These are phyloP conservation scores for Hypoxylon crocopeplum DNA, from an alignment of 495 filamentous ascomycete genomes.

Conservation along the genomic window DNA sequence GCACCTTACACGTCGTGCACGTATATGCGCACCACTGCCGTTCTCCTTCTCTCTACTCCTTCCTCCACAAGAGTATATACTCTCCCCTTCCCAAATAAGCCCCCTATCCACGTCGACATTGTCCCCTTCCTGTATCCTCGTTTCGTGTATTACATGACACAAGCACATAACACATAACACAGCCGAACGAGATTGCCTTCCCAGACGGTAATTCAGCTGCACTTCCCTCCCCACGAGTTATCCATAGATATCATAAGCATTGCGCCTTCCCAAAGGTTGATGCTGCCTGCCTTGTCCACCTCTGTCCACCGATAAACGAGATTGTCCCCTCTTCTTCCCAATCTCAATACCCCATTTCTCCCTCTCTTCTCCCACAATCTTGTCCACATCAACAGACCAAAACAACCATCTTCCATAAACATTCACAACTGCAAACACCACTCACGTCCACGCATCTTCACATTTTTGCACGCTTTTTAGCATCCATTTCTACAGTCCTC, in stretches of 20 bases:
- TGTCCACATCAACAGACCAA: slow-evolving; percentile 25
- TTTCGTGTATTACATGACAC: slow-evolving; percentile 36
- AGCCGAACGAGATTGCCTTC: slow-evolving; percentile 27
- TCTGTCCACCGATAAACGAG: slow-evolving; percentile 21
- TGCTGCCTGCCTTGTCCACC: background rate
- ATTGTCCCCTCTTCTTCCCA: slow-evolving; percentile 6
- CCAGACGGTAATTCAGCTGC: slow-evolving; percentile 17
- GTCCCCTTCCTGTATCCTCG: slow-evolving; percentile 10
- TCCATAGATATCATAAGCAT: too few relatives aligned
- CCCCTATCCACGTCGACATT: background rate
- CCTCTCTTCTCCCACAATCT: slow-evolving; percentile 27
- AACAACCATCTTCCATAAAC: slow-evolving; percentile 31
- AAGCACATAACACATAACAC: slow-evolving; percentile 22
- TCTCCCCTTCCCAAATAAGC: background rate
- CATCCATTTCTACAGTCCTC: slow-evolving; percentile 32
- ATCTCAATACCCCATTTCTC: slow-evolving; percentile 7
- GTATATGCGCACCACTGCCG: too few relatives aligned
- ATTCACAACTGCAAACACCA: slow-evolving; percentile 31
- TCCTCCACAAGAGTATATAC: too few relatives aligned
- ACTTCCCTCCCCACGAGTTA: slow-evolving; percentile 20
- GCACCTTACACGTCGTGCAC: too few relatives aligned
- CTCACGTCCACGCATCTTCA: slow-evolving; percentile 28
- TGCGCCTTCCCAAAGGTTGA: too few relatives aligned
- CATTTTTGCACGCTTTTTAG: slow-evolving; percentile 45
- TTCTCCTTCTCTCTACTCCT: too few relatives aligned